Evolutionary conservation across 768 basidiomycete genomes (phyloP).

Genomic region (Solioccasus polychromus): DNA sequence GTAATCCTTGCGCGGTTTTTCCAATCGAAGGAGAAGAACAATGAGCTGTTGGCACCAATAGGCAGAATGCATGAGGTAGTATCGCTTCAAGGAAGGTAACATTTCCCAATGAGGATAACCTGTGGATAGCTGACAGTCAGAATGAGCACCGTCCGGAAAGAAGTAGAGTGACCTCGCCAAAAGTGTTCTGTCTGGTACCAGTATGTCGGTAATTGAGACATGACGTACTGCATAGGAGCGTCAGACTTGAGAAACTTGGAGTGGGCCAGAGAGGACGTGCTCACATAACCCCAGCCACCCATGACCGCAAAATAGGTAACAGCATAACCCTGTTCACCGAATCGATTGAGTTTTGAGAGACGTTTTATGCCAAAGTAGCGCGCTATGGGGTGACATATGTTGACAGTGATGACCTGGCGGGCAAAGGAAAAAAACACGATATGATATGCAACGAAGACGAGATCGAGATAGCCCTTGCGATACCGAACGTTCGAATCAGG

Average conservation of each 20-base stretch:
- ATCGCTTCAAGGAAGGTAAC: conserved; percentile 79
- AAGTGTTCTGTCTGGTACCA: conserved; percentile 84
- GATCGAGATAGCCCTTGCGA: conserved; percentile 69
- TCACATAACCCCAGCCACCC: conserved; percentile 74
- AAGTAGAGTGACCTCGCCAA: conserved; percentile 63
- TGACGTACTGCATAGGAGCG: conserved; percentile 59
- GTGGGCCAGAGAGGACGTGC: conserved; percentile 24
- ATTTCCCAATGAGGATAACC: conserved; percentile 91
- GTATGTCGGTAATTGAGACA: conserved; percentile 76
- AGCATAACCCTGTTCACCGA: conserved; percentile 91
- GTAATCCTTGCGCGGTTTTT: conserved; percentile 95
- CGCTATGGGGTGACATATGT: conserved; percentile 65
- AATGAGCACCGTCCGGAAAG: neutral
- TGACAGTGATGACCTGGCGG: conserved; percentile 70
- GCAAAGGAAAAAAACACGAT: conserved; percentile 88
- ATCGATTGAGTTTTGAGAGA: conserved; percentile 68
- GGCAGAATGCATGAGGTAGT: conserved; percentile 90
- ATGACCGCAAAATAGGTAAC: conserved; percentile 72
- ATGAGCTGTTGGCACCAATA: conserved; percentile 96
- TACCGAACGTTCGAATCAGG: conserved; percentile 58
- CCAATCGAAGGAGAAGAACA: conserved; percentile 77
- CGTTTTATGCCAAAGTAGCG: conserved; percentile 67
- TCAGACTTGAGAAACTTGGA: neutral
- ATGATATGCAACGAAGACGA: conserved; percentile 78
- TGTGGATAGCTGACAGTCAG: conserved; percentile 25